These are phyloP conservation scores for Naegleria gruberi DNA, from an alignment of 208 protist species.

Conservation along the genomic window DNA sequence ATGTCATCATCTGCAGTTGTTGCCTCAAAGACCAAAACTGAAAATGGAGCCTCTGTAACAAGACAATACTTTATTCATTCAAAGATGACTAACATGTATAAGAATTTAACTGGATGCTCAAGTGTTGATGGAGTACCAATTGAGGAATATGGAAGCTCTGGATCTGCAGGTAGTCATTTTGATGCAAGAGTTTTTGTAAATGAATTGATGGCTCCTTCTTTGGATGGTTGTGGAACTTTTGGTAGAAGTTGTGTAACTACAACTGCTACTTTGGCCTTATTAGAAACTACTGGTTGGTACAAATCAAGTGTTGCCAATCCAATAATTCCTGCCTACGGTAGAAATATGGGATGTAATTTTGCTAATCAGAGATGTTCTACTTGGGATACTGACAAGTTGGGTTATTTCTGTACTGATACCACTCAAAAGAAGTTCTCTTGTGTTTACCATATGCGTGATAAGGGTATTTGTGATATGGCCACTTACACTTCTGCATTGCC, in stretches of 20 bases:
- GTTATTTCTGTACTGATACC: not conserved
- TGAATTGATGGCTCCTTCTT: conserved; percentile 9
- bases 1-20: not conserved
- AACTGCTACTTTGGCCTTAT: not conserved
- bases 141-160: conserved; percentile 6
- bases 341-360: not conserved
- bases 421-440: not conserved
- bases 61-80: not conserved
- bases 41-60: not conserved
- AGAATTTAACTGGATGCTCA: not conserved
- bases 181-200: not conserved
- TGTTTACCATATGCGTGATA: not conserved
- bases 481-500: not conserved
- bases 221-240: not conserved
- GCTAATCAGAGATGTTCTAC: not conserved
- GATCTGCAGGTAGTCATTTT: not conserved
- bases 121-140: not conserved
- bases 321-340: not conserved
- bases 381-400: not conserved
- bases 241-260: not conserved
- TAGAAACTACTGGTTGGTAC: not conserved
- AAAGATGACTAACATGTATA: not conserved
- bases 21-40: not conserved
- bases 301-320: not conserved
- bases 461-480: not conserved